Percentiles rank a stretch among this genome's conserved stretches.
Conservation (phyloP, 164 flowering plant species). For the Cinnamomum chago region DNA sequence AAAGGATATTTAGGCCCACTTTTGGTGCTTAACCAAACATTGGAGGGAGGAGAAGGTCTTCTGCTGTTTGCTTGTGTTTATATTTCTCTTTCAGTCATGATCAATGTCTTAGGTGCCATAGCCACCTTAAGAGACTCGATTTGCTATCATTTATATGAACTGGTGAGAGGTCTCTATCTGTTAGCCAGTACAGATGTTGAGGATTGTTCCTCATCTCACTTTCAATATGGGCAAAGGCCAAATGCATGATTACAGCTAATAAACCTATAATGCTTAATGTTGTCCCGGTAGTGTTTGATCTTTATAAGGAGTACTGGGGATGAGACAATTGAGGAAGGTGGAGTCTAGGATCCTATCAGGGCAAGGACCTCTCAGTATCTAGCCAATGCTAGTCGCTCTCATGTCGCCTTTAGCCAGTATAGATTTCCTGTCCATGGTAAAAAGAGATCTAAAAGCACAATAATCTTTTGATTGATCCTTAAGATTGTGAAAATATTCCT, state of each 20-base stretch:
- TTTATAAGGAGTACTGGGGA: background rate
- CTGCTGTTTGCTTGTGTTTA: background rate
- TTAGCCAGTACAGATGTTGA: background rate
- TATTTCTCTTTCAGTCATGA: background rate
- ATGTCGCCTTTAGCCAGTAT: background rate
- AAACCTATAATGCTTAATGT: background rate
- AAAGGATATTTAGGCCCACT: background rate
- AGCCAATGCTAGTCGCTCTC: background rate
- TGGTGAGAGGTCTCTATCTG: conserved; percentile 1
- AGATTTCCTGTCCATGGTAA: background rate
- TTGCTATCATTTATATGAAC: background rate
- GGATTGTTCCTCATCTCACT: background rate
- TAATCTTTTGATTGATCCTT: background rate
- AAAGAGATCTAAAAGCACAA: background rate
- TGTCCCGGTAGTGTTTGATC: background rate
- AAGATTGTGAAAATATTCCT: background rate
- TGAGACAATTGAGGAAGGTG: background rate
- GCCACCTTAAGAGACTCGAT: background rate
- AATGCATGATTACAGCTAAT: background rate
- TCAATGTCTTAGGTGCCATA: background rate
- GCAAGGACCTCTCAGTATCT: background rate
- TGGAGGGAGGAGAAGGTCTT: background rate
- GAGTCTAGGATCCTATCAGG: background rate
- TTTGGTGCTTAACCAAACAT: background rate
- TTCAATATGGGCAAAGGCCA: background rate